Evolutionary conservation across 352 stramenopile species (phyloP).

Genomic region (Halophytophthora polymorphica): DNA sequence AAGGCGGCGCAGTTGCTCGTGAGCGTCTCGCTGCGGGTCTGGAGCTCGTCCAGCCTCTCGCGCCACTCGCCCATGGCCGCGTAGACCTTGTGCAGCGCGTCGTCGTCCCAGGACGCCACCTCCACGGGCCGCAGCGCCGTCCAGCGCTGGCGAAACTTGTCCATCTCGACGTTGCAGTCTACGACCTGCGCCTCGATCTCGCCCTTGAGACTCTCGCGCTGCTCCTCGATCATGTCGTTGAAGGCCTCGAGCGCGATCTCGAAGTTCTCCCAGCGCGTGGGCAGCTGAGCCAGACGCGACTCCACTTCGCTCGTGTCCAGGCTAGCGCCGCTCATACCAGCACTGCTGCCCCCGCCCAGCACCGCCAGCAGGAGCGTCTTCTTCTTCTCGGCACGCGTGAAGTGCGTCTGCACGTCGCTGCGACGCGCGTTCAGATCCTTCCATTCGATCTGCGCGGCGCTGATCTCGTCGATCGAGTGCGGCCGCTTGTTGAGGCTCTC

Average conservation of each 20-base stretch:
- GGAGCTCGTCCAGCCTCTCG: constrained; percentile 75
- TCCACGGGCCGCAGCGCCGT: constrained; percentile 81
- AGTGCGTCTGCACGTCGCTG: constrained; percentile 49
- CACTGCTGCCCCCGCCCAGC: constrained; percentile 22
- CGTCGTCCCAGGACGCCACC: constrained; percentile 72
- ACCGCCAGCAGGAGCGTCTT: constrained; percentile 75
- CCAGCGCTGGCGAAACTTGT: constrained; percentile 91
- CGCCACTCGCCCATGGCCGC: constrained; percentile 82
- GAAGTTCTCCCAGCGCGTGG: constrained; percentile 92
- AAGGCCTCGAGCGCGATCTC: constrained; percentile 93
- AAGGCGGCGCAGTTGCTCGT: constrained; percentile 87
- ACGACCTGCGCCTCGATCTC: constrained; percentile 88
- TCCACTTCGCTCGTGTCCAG: constrained; percentile 82
- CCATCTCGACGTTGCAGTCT: constrained; percentile 86
- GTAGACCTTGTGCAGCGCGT: constrained; percentile 76
- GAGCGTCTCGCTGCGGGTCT: constrained; percentile 51
- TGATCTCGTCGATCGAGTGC: constrained; percentile 92
- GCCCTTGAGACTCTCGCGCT: constrained; percentile 89
- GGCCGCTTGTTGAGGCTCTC: constrained; percentile 86
- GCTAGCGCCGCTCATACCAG: constrained; percentile 31
- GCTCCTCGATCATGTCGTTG: constrained; percentile 94
- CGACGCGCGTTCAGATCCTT: constrained; percentile 83
- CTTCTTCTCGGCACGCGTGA: constrained; percentile 80
- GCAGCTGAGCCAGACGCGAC: constrained; percentile 65
- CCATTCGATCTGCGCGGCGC: constrained; percentile 87